These are phyloP conservation scores for Globisporangium uncinulatum DNA, from an alignment of 352 stramenopile species.

Conservation along the genomic window DNA sequence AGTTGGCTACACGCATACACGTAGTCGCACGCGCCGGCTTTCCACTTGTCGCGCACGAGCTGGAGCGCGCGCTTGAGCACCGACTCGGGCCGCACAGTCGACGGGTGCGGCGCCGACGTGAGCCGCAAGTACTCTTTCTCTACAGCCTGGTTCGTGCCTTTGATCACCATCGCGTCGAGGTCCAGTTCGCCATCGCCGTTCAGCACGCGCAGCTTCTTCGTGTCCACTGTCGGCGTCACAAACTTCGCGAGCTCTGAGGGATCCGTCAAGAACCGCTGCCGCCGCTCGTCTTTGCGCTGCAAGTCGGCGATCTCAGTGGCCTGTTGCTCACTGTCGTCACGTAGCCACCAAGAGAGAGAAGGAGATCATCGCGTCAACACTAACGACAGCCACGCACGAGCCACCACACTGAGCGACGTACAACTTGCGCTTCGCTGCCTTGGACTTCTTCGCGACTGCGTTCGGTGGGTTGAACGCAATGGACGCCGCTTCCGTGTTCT, in stretches of 20 bases:
- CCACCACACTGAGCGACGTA: constrained; percentile 13
- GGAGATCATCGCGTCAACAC: not conserved
- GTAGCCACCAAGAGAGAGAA: not conserved
- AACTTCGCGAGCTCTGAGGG: constrained; percentile 51
- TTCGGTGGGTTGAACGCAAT: constrained; percentile 41
- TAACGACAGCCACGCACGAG: not conserved
- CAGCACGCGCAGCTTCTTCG: constrained; percentile 67
- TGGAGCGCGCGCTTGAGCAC: constrained; percentile 89
- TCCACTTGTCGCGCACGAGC: constrained; percentile 87
- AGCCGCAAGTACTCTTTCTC: constrained; percentile 99
- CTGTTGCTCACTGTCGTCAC: constrained; percentile 10
- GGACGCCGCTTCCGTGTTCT: constrained; percentile 24
- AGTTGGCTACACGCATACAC: constrained; percentile 97
- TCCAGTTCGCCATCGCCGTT: constrained; percentile 78
- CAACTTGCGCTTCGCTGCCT: constrained; percentile 48
- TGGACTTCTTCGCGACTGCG: constrained; percentile 40
- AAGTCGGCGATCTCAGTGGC: constrained; percentile 33
- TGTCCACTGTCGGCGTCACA: constrained; percentile 64
- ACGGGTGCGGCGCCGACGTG: constrained; percentile 93
- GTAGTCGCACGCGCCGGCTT: constrained; percentile 86
- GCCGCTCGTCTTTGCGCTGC: constrained; percentile 68
- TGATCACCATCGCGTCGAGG: constrained; percentile 87
- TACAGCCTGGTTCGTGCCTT: constrained; percentile 92
- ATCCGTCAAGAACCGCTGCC: constrained; percentile 75
- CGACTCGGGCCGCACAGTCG: constrained; percentile 91